Base-by-base conservation (phyloP, 1,284 basidiomycete genomes). In the Fomes fomentarius region DNA sequence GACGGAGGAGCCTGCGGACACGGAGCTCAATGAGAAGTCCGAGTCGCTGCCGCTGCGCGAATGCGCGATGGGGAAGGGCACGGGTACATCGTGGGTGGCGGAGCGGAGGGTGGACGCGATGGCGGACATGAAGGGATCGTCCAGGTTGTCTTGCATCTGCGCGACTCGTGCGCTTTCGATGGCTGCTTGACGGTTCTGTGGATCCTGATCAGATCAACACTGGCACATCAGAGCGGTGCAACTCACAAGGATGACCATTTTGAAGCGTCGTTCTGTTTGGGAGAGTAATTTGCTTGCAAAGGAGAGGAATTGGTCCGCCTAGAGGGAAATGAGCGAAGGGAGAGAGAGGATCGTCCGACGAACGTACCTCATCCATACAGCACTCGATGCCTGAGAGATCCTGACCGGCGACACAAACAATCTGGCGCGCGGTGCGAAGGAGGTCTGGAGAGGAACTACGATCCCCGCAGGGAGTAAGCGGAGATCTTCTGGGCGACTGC, bases 241-340 rank as follows among this genome's bases (percentile, higher is more conserved):
- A 69, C 76, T 52, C 57, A 83, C 84, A 70, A 80, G 77, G 50
- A 85, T 63, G 19, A 78, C 80, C 53, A 44, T 51, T 22, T 62
- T 57, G 3, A 70, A 57, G 24, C 63, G 62, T 15, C 55, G 79
- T 68, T 65, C 83, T 15, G 78, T 76, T 50, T 83, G 76, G 42
- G 75, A 71, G 31, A 84, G 75, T 28, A 78, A 80, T 49, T 80
- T 80, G 56, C 76, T 74, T 17, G 82, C 78, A 30, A 76, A 69
- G 22, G 76, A 69, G 50, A 84, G 74, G 62, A 80, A 77, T 55
- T 82, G 74, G 37, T 83, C 80, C 17, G 81, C 80, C 81, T 84
- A 53, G 12, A 50, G 28, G 24, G 25, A 35, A 0, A 24, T 34
- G 7, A 35, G 45, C 47, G 14, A 54, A 15, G 19, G 22, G 12